Base-by-base conservation (phyloP, 371 early-diverging fungal species). In the Thermomucor indicae-seudaticae region DNA sequence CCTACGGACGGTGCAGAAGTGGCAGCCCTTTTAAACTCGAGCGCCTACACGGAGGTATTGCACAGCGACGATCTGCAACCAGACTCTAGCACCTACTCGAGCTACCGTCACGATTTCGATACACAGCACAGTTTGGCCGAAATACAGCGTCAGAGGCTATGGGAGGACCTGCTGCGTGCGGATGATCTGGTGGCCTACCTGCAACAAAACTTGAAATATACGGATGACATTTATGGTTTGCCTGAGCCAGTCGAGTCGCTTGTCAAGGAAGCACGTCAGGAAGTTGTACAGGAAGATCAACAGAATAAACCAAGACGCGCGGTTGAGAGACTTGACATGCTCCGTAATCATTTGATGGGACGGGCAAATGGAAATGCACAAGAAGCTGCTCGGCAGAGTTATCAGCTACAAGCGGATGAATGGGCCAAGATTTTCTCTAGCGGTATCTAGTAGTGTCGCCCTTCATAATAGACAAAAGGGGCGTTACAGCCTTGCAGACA, bases 161-260 rank as follows among this genome's bases (percentile, higher is more conserved):
- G 57, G 16, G 55, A 46, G 2, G 59, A 63, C 14, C 38, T 69
- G 20, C 30, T 57, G 2, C 35, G 31, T 8, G 45, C 66, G 14
- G 68, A 67, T 16, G 70, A 74, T 42, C 67, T 74, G 29, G 68
- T 70, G 16, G 62, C 47, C 2, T 74, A 74, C 56, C 39, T 74
- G 14, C 41, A 48, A 32, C n/a, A n/a, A n/a, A 60, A 61, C 20
- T 25, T 57, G 19, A 38, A 43, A 1, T 74, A 74, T 44, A 60
- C 55, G 2, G 66, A 74, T 17, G 75, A 74, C 41, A 49, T 74
- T 17, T 70, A 74, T 38, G 68, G 62, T 0, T 53, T 68, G 14
- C 70, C 75, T 0, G 42, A 56, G 4, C 27, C 53, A 14, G 47
- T 67, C 8, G 58, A 69, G 35, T 10, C 27, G 2, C 34, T 60